Percentiles rank a stretch among this genome's conserved stretches.
These are phyloP conservation scores for Penicillium expansum DNA, from an alignment of 2,329 filamentous ascomycete species.

Conservation along the genomic window DNA sequence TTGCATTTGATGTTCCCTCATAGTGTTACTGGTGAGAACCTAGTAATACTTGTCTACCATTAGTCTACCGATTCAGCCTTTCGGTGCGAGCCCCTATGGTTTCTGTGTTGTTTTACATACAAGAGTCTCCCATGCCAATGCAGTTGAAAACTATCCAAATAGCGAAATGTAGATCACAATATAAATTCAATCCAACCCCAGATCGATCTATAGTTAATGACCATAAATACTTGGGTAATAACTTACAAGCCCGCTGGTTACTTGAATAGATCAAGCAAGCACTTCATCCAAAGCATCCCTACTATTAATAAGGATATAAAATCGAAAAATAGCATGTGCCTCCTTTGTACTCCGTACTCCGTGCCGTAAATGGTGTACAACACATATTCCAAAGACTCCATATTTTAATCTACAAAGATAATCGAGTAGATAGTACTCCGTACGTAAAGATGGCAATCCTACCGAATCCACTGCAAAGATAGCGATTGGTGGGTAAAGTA, in stretches of 20 bases:
- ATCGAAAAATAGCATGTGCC: neutral
- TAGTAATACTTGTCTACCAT: neutral
- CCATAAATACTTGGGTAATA: neutral
- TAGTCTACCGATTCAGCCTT: neutral
- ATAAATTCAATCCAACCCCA: neutral
- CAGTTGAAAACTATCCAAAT: no score
- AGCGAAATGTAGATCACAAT: no score
- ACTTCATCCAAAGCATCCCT: neutral
- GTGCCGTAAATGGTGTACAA: neutral
- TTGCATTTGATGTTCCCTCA: neutral
- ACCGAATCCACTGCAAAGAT: neutral
- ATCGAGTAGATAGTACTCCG: neutral
- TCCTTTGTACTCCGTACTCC: neutral
- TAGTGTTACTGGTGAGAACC: neutral
- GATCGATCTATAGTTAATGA: neutral
- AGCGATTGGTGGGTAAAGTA: neutral
- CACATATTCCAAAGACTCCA: neutral
- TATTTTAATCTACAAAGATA: neutral
- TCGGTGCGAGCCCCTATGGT: neutral
- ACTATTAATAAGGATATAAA: neutral
- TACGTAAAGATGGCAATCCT: neutral
- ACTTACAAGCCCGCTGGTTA: neutral
- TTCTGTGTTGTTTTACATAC: neutral
- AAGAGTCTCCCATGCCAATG: neutral
- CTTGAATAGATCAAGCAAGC: neutral